These are phyloP conservation scores for Xylariales sp. DNA, from an alignment of 2,329 filamentous ascomycete species.

Conservation along the genomic window DNA sequence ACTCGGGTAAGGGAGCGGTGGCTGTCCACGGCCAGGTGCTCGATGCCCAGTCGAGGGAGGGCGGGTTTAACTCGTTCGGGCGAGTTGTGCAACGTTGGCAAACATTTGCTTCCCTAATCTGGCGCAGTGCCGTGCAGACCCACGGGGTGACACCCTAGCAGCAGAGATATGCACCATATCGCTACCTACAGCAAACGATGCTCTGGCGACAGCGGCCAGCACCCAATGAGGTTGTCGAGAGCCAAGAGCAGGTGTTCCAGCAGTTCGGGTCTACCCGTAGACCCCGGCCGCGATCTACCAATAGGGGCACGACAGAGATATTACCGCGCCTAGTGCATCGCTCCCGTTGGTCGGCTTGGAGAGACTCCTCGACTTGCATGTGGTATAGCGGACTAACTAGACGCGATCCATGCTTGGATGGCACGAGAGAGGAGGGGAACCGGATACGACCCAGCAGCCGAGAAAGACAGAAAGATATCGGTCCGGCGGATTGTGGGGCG, in stretches of 20 bases:
- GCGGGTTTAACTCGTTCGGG: neutral
- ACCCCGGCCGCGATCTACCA: slow-evolving; percentile 4
- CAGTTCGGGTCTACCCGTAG: slow-evolving; percentile 5
- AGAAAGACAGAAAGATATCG: too few species aligned
- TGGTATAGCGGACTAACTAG: neutral
- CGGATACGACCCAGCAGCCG: too few species aligned
- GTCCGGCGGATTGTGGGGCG: too few species aligned
- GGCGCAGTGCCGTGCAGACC: too few species aligned
- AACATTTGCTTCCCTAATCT: too few species aligned
- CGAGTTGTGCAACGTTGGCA: too few species aligned
- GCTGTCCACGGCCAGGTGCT: neutral
- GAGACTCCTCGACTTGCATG: slow-evolving; percentile 1
- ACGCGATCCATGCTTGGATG: neutral
- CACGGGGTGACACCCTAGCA: neutral
- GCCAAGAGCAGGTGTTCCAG: slow-evolving; percentile 3
- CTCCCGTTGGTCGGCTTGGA: slow-evolving; percentile 5
- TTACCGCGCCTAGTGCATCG: slow-evolving; percentile 7
- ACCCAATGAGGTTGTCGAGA: neutral
- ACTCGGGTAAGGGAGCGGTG: neutral
- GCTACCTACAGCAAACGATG: too few species aligned
- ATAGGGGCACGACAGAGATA: slow-evolving; percentile 1
- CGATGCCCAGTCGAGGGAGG: neutral
- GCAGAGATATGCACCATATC: neutral
- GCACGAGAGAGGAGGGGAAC: neutral
- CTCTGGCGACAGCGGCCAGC: neutral